phyloP scores from a whole-genome alignment of 2,329 filamentous ascomycete genomes.

The Uncinocarpus reesii region DNA sequence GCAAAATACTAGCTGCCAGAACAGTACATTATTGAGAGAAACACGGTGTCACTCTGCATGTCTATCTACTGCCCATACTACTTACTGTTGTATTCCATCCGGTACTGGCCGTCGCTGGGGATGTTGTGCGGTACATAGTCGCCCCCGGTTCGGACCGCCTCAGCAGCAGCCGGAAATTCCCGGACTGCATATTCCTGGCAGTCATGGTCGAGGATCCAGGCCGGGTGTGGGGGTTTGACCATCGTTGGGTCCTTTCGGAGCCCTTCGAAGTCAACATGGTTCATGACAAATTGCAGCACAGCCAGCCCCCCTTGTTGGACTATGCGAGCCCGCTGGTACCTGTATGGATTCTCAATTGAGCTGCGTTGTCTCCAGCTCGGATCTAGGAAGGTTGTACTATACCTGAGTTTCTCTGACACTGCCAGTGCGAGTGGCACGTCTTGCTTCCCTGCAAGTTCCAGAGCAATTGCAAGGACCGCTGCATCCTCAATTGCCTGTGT shows the following conservation, averaged over 20 bases:
- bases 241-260: slow-evolving; percentile 14
- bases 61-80: neutral
- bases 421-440: slow-evolving; percentile 6
- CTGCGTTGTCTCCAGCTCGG: neutral
- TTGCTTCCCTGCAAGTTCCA: slow-evolving; percentile 10
- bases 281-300: slow-evolving; percentile 6
- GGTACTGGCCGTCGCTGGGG: slow-evolving; percentile 15
- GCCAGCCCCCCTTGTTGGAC: slow-evolving; percentile 9
- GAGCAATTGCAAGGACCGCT: slow-evolving; percentile 39
- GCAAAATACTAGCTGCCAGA: too few relatives aligned
- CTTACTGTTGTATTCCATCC: slow-evolving; percentile 7
- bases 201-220: slow-evolving; percentile 17
- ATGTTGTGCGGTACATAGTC: slow-evolving; percentile 16
- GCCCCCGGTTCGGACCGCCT: slow-evolving; percentile 8
- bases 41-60: too few relatives aligned
- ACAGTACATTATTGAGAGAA: too few relatives aligned
- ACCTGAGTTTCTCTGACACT: slow-evolving; percentile 11
- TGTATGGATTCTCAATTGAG: neutral
- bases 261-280: slow-evolving; percentile 12
- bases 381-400: neutral
- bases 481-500: slow-evolving; percentile 53
- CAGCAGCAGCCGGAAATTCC: slow-evolving; percentile 12
- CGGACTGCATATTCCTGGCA: slow-evolving; percentile 15
- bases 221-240: slow-evolving; percentile 12
- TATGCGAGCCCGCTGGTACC: slow-evolving; percentile 4